Percentiles rank a stretch among this genome's conserved stretches.
Conservation (phyloP, 768 basidiomycete genomes). For the Trametes cingulata region DNA sequence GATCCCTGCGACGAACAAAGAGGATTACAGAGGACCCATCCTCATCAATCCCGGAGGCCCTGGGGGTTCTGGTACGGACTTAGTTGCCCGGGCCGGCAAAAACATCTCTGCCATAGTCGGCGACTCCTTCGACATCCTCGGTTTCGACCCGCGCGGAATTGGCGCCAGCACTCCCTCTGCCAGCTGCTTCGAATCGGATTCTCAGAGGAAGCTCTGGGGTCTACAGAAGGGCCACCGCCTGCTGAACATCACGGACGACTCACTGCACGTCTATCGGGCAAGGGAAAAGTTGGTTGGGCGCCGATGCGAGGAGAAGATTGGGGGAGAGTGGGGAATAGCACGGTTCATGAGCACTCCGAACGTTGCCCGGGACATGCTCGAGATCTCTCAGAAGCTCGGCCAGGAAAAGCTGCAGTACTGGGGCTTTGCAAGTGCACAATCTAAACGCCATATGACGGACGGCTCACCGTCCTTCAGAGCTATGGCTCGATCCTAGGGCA, state of each 20-base stretch:
- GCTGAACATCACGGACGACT: conserved; percentile 19
- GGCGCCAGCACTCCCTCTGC: conserved; percentile 24
- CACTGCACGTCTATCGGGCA: conserved; percentile 3
- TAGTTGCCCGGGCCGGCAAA: conserved; percentile 9
- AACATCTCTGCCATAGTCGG: conserved; percentile 20
- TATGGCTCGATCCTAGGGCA: conserved; percentile 25
- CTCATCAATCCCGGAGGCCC: conserved; percentile 24
- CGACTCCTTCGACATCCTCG: conserved; percentile 21
- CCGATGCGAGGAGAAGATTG: conserved; percentile 18
- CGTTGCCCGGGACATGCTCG: conserved; percentile 35
- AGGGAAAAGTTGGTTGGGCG: conserved; percentile 5
- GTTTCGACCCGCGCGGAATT: conserved; percentile 25
- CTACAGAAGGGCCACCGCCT: conserved; percentile 11
- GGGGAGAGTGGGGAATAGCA: conserved; percentile 22
- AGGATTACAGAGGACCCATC: conserved; percentile 19
- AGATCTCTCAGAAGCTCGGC: conserved; percentile 31
- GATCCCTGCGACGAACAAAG: conserved; percentile 16
- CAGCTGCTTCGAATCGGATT: conserved; percentile 16
- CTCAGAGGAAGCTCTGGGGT: conserved; percentile 13
- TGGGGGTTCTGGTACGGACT: conserved; percentile 17
- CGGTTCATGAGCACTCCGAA: conserved; percentile 30
- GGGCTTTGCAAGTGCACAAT: conserved; percentile 26
- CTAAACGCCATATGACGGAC: neutral
- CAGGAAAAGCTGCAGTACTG: conserved; percentile 34
- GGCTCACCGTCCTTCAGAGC: conserved; percentile 8